Percentiles rank a stretch among this genome's conserved stretches.
phyloP scores from a whole-genome alignment of 768 basidiomycete genomes.

The Rhizopogon vinicolor region DNA sequence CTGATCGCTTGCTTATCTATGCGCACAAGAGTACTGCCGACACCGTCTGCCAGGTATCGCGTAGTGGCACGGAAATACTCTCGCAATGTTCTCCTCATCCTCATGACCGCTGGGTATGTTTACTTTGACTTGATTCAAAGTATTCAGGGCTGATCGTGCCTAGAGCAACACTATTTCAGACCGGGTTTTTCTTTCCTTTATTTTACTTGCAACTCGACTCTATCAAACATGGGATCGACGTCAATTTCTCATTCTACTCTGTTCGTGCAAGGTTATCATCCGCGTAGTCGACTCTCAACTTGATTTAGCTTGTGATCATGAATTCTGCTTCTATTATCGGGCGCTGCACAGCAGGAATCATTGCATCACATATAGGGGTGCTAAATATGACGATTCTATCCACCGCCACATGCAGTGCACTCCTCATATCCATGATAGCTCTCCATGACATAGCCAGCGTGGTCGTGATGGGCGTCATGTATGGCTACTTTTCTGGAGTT shows the following conservation, averaged over 20 bases:
- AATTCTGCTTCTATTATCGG: constrained; percentile 51
- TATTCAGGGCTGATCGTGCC: too few species aligned
- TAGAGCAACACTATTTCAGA: constrained; percentile 13
- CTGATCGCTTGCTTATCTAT: constrained; percentile 35
- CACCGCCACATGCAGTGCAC: constrained; percentile 24
- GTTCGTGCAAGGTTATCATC: constrained; percentile 38
- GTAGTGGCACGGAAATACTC: constrained; percentile 9
- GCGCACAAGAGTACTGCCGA: constrained; percentile 30
- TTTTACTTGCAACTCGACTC: constrained; percentile 56
- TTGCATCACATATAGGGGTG: constrained; percentile 39
- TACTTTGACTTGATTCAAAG: not conserved
- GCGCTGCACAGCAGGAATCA: constrained; percentile 39
- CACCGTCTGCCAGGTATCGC: constrained; percentile 8
- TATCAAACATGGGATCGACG: constrained; percentile 38
- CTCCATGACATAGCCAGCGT: constrained; percentile 30
- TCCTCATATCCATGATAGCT: constrained; percentile 43
- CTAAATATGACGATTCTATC: constrained; percentile 37
- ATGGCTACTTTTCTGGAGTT: constrained; percentile 43
- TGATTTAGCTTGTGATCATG: constrained; percentile 40
- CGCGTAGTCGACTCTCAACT: constrained; percentile 44
- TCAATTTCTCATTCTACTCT: constrained; percentile 50
- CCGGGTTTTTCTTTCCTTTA: constrained; percentile 43
- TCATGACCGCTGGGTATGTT: constrained; percentile 15
- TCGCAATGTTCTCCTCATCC: constrained; percentile 10
- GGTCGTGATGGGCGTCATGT: constrained; percentile 36